Evolutionary conservation across 805 yeast genomes (phyloP).

Genomic region (Myxozyma neglecta): DNA sequence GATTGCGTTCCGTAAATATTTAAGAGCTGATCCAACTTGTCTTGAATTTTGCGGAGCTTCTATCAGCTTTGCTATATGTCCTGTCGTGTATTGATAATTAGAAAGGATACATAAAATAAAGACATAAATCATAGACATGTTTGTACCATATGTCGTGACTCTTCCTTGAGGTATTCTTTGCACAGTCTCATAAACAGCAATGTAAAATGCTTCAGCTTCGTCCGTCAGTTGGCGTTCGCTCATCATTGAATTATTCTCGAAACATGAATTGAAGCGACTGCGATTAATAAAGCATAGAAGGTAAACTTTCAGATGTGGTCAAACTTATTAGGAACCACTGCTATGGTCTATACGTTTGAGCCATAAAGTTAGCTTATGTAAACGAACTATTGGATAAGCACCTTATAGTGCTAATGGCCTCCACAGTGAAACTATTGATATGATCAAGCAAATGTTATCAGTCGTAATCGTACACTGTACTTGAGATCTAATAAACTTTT

Average conservation of each 20-base stretch:
- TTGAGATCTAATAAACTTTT: too few relatives aligned
- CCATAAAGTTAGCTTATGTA: too few relatives aligned
- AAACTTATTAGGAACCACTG: too few relatives aligned
- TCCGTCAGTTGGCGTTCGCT: constrained; percentile 35
- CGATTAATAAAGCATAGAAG: background rate
- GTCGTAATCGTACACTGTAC: too few relatives aligned
- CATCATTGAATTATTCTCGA: background rate
- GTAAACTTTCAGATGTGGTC: too few relatives aligned
- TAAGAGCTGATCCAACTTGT: constrained; percentile 72
- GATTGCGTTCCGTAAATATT: constrained; percentile 44
- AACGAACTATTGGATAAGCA: too few relatives aligned
- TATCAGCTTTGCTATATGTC: constrained; percentile 67
- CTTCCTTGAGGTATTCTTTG: constrained; percentile 58
- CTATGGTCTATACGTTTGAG: too few relatives aligned
- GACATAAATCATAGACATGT: background rate
- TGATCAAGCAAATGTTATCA: too few relatives aligned
- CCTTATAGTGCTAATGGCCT: too few relatives aligned
- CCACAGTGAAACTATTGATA: too few relatives aligned
- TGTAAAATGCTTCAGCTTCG: constrained; percentile 58
- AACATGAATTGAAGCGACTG: background rate
- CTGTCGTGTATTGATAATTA: constrained; percentile 29
- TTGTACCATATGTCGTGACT: constrained; percentile 66
- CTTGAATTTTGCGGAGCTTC: constrained; percentile 66
- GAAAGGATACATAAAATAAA: background rate
- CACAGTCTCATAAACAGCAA: constrained; percentile 58